These are phyloP conservation scores for Dichomitus squalens DNA, from an alignment of 1,284 basidiomycete species.

Conservation along the genomic window DNA sequence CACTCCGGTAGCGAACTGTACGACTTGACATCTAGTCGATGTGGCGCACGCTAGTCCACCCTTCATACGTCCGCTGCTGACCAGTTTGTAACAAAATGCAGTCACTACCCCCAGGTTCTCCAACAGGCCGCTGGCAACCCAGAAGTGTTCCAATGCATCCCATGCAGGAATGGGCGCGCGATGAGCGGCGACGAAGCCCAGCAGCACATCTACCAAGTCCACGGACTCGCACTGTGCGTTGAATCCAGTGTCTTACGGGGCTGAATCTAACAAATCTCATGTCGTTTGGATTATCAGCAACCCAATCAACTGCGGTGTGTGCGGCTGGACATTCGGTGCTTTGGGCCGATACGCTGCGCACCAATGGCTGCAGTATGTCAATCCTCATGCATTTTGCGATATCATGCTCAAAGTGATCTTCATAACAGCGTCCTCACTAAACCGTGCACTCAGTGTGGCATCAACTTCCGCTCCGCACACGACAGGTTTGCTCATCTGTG, in stretches of 20 bases:
- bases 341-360: slow-evolving; percentile 5
- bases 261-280: not conserved
- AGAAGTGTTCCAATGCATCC: not conserved
- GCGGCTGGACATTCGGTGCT: slow-evolving; percentile 10
- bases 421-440: not conserved
- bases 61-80: not conserved
- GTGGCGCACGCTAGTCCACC: not conserved
- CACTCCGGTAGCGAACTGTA: not conserved
- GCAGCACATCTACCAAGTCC: not conserved
- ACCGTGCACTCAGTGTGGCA: slow-evolving; percentile 1
- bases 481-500: slow-evolving; percentile 5
- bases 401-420: not conserved
- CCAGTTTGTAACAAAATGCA: not conserved
- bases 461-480: not conserved
- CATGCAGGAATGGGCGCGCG: not conserved
- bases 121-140: not conserved
- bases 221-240: not conserved
- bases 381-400: not conserved
- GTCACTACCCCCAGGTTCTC: not conserved
- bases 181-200: not conserved
- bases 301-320: slow-evolving; percentile 1
- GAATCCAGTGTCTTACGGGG: too few species aligned
- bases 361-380: slow-evolving; percentile 7
- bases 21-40: not conserved
- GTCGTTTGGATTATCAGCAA: too few species aligned